Conservation (phyloP, 495 filamentous ascomycete species). For the Daldinia caldariorum region DNA sequence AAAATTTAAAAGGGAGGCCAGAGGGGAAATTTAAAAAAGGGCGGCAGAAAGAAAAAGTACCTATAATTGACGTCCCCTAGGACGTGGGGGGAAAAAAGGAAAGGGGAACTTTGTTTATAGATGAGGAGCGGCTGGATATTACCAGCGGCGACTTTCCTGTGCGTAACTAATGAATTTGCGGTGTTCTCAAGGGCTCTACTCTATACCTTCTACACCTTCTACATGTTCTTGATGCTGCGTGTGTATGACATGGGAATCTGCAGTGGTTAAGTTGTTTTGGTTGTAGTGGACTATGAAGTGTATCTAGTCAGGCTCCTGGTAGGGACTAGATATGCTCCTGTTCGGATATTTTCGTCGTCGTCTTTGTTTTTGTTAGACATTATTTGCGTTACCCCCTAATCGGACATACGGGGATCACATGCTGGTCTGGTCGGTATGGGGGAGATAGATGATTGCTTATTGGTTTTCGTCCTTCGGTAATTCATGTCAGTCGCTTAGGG, state of each 20-base stretch:
- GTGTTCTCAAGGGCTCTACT: slow-evolving; percentile 1
- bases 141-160: not conserved
- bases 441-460: too few relatives aligned
- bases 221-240: not conserved
- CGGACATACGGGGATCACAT: too few relatives aligned
- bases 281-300: not conserved
- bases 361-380: not conserved
- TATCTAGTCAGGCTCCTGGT: not conserved
- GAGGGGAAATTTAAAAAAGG: slow-evolving; percentile 1
- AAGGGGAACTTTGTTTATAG: slow-evolving; percentile 8
- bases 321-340: not conserved
- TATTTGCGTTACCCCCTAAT: too few relatives aligned
- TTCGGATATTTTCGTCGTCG: not conserved
- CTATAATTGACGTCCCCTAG: slow-evolving; percentile 3
- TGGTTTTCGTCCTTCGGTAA: not conserved
- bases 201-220: too few relatives aligned
- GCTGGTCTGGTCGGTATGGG: too few relatives aligned
- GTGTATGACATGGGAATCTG: not conserved
- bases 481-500: not conserved
- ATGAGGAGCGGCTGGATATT: slow-evolving; percentile 1
- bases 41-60: slow-evolving; percentile 1
- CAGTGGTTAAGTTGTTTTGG: not conserved
- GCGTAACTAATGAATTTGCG: slow-evolving; percentile 9
- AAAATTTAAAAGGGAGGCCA: slow-evolving; percentile 12
- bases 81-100: not conserved